A percentile compares a stretch with the other conserved stretches of the same genome.
These are phyloP conservation scores for Fraxinus dipetala DNA, from an alignment of 305 asterid species.

Conservation along the genomic window DNA sequence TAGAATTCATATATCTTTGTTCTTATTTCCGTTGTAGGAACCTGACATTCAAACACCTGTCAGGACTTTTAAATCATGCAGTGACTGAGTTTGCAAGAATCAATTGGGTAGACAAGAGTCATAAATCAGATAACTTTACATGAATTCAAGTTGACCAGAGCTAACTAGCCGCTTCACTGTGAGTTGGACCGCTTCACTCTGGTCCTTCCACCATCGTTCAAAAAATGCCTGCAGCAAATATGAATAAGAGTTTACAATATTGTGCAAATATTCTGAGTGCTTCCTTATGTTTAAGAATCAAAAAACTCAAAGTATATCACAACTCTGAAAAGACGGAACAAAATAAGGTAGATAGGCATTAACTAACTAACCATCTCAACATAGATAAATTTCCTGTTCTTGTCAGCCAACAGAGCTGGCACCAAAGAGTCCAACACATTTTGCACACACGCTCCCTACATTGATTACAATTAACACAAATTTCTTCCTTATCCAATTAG, in stretches of 20 bases:
- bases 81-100: neutral
- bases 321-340: neutral
- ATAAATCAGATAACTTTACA: slow-evolving; percentile 32
- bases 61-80: neutral
- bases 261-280: neutral
- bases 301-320: neutral
- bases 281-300: neutral
- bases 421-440: slow-evolving; percentile 90
- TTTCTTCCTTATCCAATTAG: neutral
- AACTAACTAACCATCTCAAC: slow-evolving; percentile 76
- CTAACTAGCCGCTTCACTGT: slow-evolving; percentile 63
- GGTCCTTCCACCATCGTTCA: slow-evolving; percentile 88
- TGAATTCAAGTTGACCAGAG: slow-evolving; percentile 85
- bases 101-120: neutral
- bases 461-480: neutral
- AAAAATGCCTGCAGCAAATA: slow-evolving; percentile 60
- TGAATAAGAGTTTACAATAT: neutral
- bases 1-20: neutral
- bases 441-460: slow-evolving; percentile 95
- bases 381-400: slow-evolving; percentile 73
- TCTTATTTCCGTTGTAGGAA: neutral
- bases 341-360: neutral
- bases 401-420: slow-evolving; percentile 78
- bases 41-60: neutral
- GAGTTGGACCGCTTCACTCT: slow-evolving; percentile 50